Percentiles rank a stretch among this genome's conserved stretches.
phyloP scores from a whole-genome alignment of 306 rosid species.

The Pterocarpus santalinus region DNA sequence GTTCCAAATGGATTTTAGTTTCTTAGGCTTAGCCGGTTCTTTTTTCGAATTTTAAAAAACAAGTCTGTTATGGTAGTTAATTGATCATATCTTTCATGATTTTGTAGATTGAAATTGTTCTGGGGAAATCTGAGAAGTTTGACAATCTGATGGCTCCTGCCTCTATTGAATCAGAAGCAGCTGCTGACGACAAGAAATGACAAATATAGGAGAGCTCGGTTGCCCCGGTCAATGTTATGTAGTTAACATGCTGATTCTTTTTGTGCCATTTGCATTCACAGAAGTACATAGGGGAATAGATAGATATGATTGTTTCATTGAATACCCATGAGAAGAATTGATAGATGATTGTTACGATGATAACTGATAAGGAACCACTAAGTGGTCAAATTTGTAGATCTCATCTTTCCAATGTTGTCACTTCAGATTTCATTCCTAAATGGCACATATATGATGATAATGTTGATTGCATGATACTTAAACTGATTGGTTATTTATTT shows the following conservation, averaged over 20 bases:
- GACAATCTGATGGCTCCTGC: constrained; percentile 70
- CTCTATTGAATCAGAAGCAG: constrained; percentile 55
- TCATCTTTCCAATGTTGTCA: constrained; percentile 45
- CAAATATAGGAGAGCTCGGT: constrained; percentile 24
- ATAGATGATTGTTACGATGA: constrained; percentile 44
- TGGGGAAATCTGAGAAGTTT: constrained; percentile 91
- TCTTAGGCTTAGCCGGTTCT: too few species aligned
- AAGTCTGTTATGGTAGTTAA: too few species aligned
- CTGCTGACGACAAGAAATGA: constrained; percentile 61
- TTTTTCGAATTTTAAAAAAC: too few species aligned
- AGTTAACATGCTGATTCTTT: constrained; percentile 59
- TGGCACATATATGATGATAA: constrained; percentile 41
- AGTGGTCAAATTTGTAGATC: constrained; percentile 58
- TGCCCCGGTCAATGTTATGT: constrained; percentile 49
- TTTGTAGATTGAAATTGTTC: constrained; percentile 86
- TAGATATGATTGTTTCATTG: constrained; percentile 36
- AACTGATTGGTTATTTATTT: not conserved
- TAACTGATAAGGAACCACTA: constrained; percentile 27
- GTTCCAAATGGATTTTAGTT: too few species aligned
- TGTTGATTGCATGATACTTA: constrained; percentile 32
- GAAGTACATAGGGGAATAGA: constrained; percentile 53
- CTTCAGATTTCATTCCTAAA: constrained; percentile 51
- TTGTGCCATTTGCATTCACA: constrained; percentile 45
- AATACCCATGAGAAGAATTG: not conserved
- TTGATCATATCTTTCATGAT: too few species aligned